Base-by-base conservation (phyloP, 805 yeast genomes). In the Huiozyma naganishii region DNA sequence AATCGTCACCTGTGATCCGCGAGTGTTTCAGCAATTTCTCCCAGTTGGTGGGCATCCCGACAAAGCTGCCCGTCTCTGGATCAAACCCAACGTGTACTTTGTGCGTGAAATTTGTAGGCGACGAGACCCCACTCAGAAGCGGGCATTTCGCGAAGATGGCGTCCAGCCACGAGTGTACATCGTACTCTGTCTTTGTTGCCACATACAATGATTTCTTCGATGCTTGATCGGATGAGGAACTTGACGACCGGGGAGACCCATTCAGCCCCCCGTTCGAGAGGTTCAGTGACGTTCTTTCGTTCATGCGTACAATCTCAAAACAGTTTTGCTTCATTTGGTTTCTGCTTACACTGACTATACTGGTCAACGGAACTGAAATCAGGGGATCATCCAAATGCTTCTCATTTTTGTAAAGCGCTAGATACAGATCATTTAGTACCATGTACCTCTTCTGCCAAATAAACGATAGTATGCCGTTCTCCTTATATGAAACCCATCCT, bases 41-140 rank as follows among this genome's bases (percentile, higher is more conserved):
- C 98, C 98, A 92, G 52, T 87, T 92, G 10, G 80, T 80, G 1
- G 98, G 99, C 51, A 92, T 73, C 5, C 97, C 98, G 1, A 94
- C 87, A 62, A 83, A 89, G 39, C 82, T 83, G 8, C 96, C 96
- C 41, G 71, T 74, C 29, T 83, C 80, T 4, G 92, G 90, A 59
- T 84, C 94, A 55, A 81, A 83, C 1, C 89, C 89, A 27, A 84
- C 90, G 60, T 84, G 92, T 12, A 89, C 96, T 57, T 81, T 84
- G 61, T 94, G 98, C 8, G 95, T 87, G 62, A 90, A 90, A 62
- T 90, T 89, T 12, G 90, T 85, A 6, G 99, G 99, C 35, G 80
- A 80, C 3, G 97, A 88, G 8, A 92, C 96, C 27, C 77, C 68
- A 32, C 74, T 66, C 29, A 70, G 52, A 30, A 74, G 66, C 1